Evolutionary conservation across 352 stramenopile genomes (phyloP).

Genomic region (Globisporangium alternatum): DNA sequence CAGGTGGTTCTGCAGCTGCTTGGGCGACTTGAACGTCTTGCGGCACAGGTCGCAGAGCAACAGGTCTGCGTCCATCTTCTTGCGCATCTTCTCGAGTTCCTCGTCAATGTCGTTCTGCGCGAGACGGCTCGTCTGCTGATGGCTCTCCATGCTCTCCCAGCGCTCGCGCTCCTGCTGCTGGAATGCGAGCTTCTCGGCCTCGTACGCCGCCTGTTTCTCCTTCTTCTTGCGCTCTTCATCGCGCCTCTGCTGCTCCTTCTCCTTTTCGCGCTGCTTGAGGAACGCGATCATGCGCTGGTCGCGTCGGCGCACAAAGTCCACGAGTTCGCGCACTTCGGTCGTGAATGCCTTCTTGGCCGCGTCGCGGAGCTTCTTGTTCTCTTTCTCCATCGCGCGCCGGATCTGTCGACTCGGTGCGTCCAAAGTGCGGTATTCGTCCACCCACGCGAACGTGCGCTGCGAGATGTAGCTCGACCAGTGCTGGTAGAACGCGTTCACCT

Average conservation of each 20-base stretch:
- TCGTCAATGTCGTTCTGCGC: constrained; percentile 55
- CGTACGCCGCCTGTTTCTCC: constrained; percentile 56
- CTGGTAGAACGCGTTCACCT: constrained; percentile 72
- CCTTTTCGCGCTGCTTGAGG: constrained; percentile 64
- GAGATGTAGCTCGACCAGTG: constrained; percentile 78
- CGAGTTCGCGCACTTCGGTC: constrained; percentile 72
- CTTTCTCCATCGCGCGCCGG: constrained; percentile 83
- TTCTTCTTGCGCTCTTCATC: constrained; percentile 53
- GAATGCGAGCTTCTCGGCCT: constrained; percentile 58
- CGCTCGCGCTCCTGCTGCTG: constrained; percentile 64
- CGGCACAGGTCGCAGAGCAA: constrained; percentile 76
- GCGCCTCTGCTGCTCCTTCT: constrained; percentile 43
- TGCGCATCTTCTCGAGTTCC: constrained; percentile 59
- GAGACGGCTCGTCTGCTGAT: constrained; percentile 44
- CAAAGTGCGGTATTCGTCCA: constrained; percentile 82
- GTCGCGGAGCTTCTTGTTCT: constrained; percentile 87
- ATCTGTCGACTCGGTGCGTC: constrained; percentile 76
- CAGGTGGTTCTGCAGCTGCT: constrained; percentile 80
- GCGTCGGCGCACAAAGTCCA: constrained; percentile 80
- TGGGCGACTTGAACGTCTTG: constrained; percentile 83
- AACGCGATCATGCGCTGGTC: constrained; percentile 68
- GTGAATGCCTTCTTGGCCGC: constrained; percentile 74
- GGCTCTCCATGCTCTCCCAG: constrained; percentile 37
- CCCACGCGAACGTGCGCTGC: constrained; percentile 70
- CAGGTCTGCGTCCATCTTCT: constrained; percentile 68